These are phyloP conservation scores for Pichia pseudocactophila DNA, from an alignment of 805 yeast genomes.

Conservation along the genomic window DNA sequence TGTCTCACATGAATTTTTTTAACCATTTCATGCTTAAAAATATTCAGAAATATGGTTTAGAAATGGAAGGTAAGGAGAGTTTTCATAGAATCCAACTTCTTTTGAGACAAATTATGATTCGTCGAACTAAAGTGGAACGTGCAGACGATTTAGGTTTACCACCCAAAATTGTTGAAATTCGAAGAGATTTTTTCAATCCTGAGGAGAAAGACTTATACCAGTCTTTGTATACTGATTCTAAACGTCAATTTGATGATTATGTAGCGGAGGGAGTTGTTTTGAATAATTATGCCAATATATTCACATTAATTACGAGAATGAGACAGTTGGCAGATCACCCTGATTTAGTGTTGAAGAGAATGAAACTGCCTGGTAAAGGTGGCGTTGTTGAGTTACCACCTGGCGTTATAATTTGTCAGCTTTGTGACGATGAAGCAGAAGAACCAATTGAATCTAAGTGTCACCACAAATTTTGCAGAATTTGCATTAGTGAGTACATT, in stretches of 20 bases:
- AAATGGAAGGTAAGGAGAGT: conserved; percentile 71
- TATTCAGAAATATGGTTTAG: conserved; percentile 77
- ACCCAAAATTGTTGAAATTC: conserved; percentile 84
- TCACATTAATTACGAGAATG: conserved; percentile 93
- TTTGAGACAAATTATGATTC: conserved; percentile 73
- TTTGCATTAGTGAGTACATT: conserved; percentile 85
- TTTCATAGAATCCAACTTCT: conserved; percentile 69
- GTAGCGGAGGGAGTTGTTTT: conserved; percentile 95
- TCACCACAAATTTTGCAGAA: conserved; percentile 86
- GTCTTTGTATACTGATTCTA: conserved; percentile 78
- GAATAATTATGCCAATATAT: conserved; percentile 94
- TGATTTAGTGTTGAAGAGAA: conserved; percentile 76
- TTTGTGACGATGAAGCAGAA: conserved; percentile 97
- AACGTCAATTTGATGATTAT: conserved; percentile 80
- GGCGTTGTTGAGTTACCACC: conserved; percentile 26
- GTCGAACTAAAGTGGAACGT: conserved; percentile 91
- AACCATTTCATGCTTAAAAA: conserved; percentile 94
- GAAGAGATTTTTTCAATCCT: conserved; percentile 82
- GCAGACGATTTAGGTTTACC: conserved; percentile 98
- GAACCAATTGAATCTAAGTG: conserved; percentile 94
- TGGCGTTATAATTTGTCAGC: conserved; percentile 69
- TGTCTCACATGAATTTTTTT: conserved; percentile 92
- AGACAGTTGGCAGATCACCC: conserved; percentile 98
- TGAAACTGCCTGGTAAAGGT: conserved; percentile 29
- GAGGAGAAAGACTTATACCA: conserved; percentile 92